A percentile compares a stretch with the other conserved stretches of the same genome.
Evolutionary conservation across 78 protist genomes (phyloP).

Genomic region (Cavenderia fasciculata): DNA sequence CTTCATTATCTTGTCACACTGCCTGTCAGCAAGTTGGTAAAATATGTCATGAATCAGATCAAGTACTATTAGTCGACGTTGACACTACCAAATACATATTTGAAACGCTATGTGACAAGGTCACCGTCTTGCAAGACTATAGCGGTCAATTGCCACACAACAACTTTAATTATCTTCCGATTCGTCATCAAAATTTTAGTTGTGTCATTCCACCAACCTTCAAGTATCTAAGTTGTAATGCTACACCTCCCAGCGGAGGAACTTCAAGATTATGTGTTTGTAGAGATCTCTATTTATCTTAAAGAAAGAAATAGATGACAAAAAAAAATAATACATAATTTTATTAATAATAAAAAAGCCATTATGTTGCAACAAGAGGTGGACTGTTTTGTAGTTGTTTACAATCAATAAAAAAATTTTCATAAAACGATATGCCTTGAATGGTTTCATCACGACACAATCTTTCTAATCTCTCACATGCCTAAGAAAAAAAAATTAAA

Average conservation of each 20-base stretch:
- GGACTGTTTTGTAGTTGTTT: too few species aligned
- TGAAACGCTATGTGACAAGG: conserved; percentile 1
- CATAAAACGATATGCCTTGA: conserved; percentile 39
- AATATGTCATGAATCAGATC: conserved; percentile 25
- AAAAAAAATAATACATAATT: too few species aligned
- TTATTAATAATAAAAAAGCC: too few species aligned
- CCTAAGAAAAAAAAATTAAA: not conserved
- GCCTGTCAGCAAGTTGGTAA: not conserved
- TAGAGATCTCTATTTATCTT: too few species aligned
- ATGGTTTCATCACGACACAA: conserved; percentile 69
- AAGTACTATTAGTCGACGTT: conserved; percentile 1
- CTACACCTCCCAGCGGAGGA: too few species aligned
- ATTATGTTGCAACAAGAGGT: too few species aligned
- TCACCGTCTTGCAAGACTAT: not conserved
- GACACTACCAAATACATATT: not conserved
- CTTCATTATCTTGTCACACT: not conserved
- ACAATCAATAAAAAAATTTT: conserved; percentile 41
- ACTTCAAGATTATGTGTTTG: too few species aligned
- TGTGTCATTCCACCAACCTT: conserved; percentile 30
- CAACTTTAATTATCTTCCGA: not conserved
- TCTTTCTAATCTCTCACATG: conserved; percentile 42
- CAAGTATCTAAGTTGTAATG: too few species aligned
- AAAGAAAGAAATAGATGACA: too few species aligned
- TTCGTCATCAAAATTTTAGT: not conserved
- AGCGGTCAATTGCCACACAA: too few species aligned